Conservation (phyloP, 805 yeast genomes). For the Teunomyces gatunensis region DNA sequence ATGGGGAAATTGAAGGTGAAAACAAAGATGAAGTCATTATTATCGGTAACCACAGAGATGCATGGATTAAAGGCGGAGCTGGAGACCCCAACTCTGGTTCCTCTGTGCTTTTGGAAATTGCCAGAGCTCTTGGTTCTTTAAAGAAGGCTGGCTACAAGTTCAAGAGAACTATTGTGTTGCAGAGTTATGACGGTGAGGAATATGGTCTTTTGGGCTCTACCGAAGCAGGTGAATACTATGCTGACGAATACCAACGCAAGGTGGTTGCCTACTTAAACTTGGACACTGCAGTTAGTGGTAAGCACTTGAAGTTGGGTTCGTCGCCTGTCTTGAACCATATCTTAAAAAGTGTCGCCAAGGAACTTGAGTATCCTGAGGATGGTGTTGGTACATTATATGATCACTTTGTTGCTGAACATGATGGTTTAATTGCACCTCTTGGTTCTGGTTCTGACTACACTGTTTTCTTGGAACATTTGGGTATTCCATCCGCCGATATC, state of each 20-base stretch:
- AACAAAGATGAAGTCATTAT: slow-evolving; percentile 37
- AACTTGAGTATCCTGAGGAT: slow-evolving; percentile 42
- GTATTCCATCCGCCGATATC: slow-evolving; percentile 59
- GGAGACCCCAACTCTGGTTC: slow-evolving; percentile 48
- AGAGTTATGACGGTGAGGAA: slow-evolving; percentile 45
- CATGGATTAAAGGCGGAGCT: slow-evolving; percentile 49
- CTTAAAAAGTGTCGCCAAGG: slow-evolving; percentile 44
- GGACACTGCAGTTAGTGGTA: slow-evolving; percentile 54
- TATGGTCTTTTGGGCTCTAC: slow-evolving; percentile 56
- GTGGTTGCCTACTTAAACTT: slow-evolving; percentile 52
- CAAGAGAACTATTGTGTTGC: slow-evolving; percentile 37
- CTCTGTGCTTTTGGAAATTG: slow-evolving; percentile 41
- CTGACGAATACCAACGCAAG: slow-evolving; percentile 36
- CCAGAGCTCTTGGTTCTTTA: slow-evolving; percentile 41
- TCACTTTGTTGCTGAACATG: slow-evolving; percentile 39
- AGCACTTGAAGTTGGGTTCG: slow-evolving; percentile 43
- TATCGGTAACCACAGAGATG: slow-evolving; percentile 46
- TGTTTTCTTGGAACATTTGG: slow-evolving; percentile 63
- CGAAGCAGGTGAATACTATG: slow-evolving; percentile 52
- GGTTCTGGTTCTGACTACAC: slow-evolving; percentile 56
- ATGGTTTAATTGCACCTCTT: slow-evolving; percentile 37
- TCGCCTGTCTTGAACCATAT: slow-evolving; percentile 57
- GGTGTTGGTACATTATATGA: slow-evolving; percentile 44
- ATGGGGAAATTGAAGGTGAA: slow-evolving; percentile 43
- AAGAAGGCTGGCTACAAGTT: slow-evolving; percentile 36